These are phyloP conservation scores for Rhizopus arrhizus DNA, from an alignment of 371 early-diverging fungal genomes.

Conservation along the genomic window DNA sequence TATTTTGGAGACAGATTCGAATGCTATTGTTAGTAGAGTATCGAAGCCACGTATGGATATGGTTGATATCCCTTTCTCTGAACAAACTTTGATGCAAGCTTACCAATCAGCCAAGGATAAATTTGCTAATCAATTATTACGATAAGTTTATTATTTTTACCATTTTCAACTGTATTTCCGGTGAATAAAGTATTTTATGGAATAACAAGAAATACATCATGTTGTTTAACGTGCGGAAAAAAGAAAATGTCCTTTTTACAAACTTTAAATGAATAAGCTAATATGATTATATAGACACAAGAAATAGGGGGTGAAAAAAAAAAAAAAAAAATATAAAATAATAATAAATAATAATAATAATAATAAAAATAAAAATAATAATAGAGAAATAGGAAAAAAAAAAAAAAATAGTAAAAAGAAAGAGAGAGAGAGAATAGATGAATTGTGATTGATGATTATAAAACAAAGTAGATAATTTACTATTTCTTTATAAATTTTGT, in stretches of 20 bases:
- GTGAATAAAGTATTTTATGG: not conserved
- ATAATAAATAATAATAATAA: too few species aligned
- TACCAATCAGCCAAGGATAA: constrained; percentile 89
- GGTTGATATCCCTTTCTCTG: constrained; percentile 84
- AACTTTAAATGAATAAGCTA: not conserved
- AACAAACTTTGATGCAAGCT: constrained; percentile 89
- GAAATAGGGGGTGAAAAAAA: too few species aligned
- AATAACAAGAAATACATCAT: too few species aligned
- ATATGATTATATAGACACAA: too few species aligned
- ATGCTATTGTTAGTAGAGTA: constrained; percentile 87
- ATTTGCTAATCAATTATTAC: constrained; percentile 76
- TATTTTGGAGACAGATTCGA: constrained; percentile 88
- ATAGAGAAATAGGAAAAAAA: too few species aligned
- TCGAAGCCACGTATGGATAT: constrained; percentile 82
- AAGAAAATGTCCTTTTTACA: not conserved
- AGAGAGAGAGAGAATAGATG: too few species aligned
- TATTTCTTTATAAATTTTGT: too few species aligned
- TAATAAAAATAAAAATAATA: too few species aligned
- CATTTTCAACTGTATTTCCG: not conserved
- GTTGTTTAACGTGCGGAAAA: not conserved
- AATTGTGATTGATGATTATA: too few species aligned
- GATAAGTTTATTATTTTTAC: constrained; percentile 41
- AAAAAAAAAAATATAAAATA: too few species aligned
- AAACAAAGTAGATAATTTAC: too few species aligned
- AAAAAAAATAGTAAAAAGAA: too few species aligned